Base-by-base conservation (phyloP, 345 rosid genomes). In the Stellera chamaejasme region DNA sequence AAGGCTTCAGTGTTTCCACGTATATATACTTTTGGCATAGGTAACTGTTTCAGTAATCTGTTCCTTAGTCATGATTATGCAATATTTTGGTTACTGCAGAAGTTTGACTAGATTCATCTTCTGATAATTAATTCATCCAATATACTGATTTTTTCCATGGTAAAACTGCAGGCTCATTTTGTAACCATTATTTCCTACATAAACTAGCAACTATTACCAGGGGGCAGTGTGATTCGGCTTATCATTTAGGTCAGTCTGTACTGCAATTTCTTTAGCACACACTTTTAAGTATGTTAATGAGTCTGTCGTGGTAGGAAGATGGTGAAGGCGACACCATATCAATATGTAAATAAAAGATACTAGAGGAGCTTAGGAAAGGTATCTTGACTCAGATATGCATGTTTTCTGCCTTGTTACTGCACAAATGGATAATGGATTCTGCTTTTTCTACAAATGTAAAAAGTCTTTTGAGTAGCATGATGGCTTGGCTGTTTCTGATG, bases 181-280 rank as follows among this genome's bases (percentile, higher is more conserved):
- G 99, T 66, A 93, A 93, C 73, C 97, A 93, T 59, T 67, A 89
- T 81, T 93, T 93, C 83, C 74, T 93, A 46, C 79, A 60, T 50
- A 83, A 70, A 84, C 95, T 89, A 66, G 77, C 97, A 14, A 78
- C 58, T 48, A 59, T 84, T 60, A 73, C 94, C 71, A 71, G 79
- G 50, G 99, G 99, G 25, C 74, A 77, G 46, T 77, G 83, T 61
- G 90, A 75, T 72, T 81, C 85, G 53, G 91, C 90, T 48, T 74
- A 58, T 65, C 82, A 77, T 50, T 42, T 72, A 77, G 95, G 90
- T 86, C 48, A 66, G 82, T 64, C 48, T 59, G 13, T 44, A 5
- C 14, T 25, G 2, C 23, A 5, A 23, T 47, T 39, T 50, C 13
- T 10, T 55, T 19, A 19, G 58, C 32, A 9, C 27, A 13, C 36